Percentiles rank a stretch among this genome's conserved stretches.
Evolutionary conservation across 768 basidiomycete species (phyloP).

Genomic region (Lactifluus rugatus): DNA sequence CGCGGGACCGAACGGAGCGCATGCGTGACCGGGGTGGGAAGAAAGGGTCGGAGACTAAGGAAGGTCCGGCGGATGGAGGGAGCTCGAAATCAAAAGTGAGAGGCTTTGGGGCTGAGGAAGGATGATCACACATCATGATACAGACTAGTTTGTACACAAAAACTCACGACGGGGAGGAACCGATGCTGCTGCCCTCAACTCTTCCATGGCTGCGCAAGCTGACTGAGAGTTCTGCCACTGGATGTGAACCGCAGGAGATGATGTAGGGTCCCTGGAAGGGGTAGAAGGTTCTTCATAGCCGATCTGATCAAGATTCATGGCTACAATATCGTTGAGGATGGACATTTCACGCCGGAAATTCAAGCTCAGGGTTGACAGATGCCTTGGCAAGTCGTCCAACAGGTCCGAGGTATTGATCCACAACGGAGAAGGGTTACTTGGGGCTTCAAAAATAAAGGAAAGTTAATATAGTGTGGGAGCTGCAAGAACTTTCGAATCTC

Average conservation of each 20-base stretch:
- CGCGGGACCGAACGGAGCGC: neutral
- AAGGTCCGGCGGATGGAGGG: neutral
- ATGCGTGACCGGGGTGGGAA: neutral
- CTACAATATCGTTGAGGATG: conserved; percentile 8
- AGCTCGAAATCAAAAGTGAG: conserved; percentile 15
- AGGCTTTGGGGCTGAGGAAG: conserved; percentile 2
- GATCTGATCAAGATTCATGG: neutral
- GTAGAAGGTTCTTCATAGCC: conserved; percentile 4
- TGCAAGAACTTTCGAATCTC: neutral
- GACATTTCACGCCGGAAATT: neutral
- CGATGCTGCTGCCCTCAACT: conserved; percentile 8
- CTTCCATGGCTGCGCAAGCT: conserved; percentile 14
- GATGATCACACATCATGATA: neutral
- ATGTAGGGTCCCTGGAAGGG: conserved; percentile 2
- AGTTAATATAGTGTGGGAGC: neutral
- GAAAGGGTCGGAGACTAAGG: conserved; percentile 1
- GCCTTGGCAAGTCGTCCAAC: neutral
- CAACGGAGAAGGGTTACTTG: neutral
- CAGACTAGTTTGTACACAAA: neutral
- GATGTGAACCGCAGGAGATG: conserved; percentile 8
- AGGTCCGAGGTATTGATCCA: neutral
- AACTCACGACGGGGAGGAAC: conserved; percentile 6
- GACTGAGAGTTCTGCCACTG: conserved; percentile 17
- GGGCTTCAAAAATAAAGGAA: neutral
- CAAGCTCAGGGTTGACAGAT: neutral